Evolutionary conservation across 768 basidiomycete species (phyloP).

Genomic region (Hemileccinum rubropunctum): DNA sequence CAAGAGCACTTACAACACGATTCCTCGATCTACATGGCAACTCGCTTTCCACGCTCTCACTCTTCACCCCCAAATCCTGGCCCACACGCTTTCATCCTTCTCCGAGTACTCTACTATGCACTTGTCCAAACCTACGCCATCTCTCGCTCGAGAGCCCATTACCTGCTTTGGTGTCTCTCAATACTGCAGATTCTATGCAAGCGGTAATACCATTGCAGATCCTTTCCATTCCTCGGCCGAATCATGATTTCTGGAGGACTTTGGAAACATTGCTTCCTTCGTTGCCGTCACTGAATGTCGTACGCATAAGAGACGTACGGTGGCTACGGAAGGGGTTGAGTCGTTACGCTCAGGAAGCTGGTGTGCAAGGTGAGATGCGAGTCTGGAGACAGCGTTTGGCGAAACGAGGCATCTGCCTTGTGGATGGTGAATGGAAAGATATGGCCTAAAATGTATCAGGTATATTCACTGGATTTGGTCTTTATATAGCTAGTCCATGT

Average conservation of each 20-base stretch:
- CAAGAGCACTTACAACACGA: slow-evolving; percentile 52
- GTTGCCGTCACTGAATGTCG: slow-evolving; percentile 52
- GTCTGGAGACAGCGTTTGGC: slow-evolving; percentile 67
- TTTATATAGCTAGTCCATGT: too few species aligned
- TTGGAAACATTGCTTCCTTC: slow-evolving; percentile 55
- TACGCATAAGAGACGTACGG: slow-evolving; percentile 65
- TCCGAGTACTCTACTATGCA: slow-evolving; percentile 44
- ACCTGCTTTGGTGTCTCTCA: slow-evolving; percentile 43
- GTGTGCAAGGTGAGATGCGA: slow-evolving; percentile 78
- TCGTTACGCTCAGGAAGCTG: slow-evolving; percentile 62
- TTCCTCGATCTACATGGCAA: slow-evolving; percentile 62
- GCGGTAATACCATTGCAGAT: slow-evolving; percentile 45
- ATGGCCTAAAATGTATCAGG: slow-evolving; percentile 18
- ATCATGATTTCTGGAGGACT: slow-evolving; percentile 50
- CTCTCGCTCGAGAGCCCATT: slow-evolving; percentile 72
- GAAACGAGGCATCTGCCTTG: slow-evolving; percentile 54
- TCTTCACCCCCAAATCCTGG: slow-evolving; percentile 71
- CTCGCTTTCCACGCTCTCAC: slow-evolving; percentile 55
- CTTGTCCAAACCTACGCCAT: slow-evolving; percentile 57
- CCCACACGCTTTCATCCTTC: slow-evolving; percentile 58
- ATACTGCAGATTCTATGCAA: slow-evolving; percentile 30
- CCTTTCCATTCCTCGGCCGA: slow-evolving; percentile 76
- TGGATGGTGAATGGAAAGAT: slow-evolving; percentile 74
- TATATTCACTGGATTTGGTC: slow-evolving; percentile 7
- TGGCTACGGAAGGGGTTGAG: slow-evolving; percentile 73